phyloP scores from a whole-genome alignment of 1,139 yeast genomes.

The Blastobotrys petasosporus region DNA sequence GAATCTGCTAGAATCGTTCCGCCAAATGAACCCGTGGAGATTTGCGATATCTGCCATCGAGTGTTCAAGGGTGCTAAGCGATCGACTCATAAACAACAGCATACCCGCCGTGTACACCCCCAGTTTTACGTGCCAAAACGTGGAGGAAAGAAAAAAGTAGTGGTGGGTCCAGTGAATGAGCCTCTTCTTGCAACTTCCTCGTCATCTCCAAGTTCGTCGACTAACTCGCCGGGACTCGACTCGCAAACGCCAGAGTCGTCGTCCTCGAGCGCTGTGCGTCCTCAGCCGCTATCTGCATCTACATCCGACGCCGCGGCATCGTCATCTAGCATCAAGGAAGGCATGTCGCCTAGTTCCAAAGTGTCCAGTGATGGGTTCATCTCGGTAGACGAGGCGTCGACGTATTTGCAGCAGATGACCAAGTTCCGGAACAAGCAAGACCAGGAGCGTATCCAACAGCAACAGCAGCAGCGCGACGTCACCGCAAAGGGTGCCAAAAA shows the following conservation, averaged over 20 bases:
- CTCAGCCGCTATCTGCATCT: not conserved
- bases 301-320: not conserved
- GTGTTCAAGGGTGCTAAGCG: conserved; percentile 42
- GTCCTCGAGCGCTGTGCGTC: not conserved
- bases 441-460: not conserved
- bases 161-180: conserved; percentile 7
- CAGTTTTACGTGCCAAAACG: conserved; percentile 40
- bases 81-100: conserved; percentile 44
- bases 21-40: conserved; percentile 24
- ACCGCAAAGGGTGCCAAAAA: not conserved
- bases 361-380: conserved; percentile 4
- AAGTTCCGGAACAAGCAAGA: conserved; percentile 1
- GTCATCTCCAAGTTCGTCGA: not conserved
- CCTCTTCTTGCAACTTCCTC: conserved; percentile 4
- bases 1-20: conserved; percentile 7
- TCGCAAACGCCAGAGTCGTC: not conserved
- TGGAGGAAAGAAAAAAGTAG: conserved; percentile 37
- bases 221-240: not conserved
- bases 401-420: conserved; percentile 8
- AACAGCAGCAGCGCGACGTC: not conserved
- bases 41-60: conserved; percentile 39
- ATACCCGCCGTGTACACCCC: conserved; percentile 41
- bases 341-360: not conserved
- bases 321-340: not conserved
- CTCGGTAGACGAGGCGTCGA: conserved; percentile 9